Percentiles rank a stretch among this genome's conserved stretches.
Evolutionary conservation across 768 basidiomycete species (phyloP).

Genomic region (Pholiota microspora): DNA sequence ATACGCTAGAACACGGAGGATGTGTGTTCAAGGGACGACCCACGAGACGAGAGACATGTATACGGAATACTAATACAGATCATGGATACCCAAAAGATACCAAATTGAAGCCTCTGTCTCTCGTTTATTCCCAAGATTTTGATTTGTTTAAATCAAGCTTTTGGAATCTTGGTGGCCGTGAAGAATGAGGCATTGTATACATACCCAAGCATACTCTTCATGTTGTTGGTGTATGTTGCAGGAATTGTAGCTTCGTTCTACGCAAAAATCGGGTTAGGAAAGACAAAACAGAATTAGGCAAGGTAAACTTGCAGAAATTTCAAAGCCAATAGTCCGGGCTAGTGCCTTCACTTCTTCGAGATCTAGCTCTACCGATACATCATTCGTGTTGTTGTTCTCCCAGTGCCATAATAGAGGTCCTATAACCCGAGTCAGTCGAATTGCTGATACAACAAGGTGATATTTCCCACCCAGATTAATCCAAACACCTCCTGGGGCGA

Average conservation of each 20-base stretch:
- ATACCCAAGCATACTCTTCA: slow-evolving; percentile 79
- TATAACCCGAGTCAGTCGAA: slow-evolving; percentile 21
- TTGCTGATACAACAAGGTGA: too few relatives aligned
- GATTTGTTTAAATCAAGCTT: too few relatives aligned
- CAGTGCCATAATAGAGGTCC: slow-evolving; percentile 98
- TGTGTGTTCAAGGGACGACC: too few relatives aligned
- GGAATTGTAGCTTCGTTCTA: slow-evolving; percentile 80
- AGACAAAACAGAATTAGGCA: background rate
- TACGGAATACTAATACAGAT: too few relatives aligned
- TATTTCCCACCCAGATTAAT: slow-evolving; percentile 78
- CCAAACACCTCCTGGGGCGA: slow-evolving; percentile 88
- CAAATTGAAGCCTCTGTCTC: too few relatives aligned
- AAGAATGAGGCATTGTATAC: slow-evolving; percentile 85
- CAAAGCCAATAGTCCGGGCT: slow-evolving; percentile 74
- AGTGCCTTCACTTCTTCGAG: slow-evolving; percentile 86
- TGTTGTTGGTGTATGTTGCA: slow-evolving; percentile 86
- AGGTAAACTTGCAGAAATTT: slow-evolving; percentile 71
- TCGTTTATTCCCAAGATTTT: too few relatives aligned
- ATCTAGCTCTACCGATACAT: slow-evolving; percentile 83
- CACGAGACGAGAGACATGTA: too few relatives aligned
- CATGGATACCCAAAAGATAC: too few relatives aligned
- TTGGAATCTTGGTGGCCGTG: slow-evolving; percentile 53
- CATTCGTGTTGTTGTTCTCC: slow-evolving; percentile 82
- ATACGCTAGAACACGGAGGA: too few relatives aligned
- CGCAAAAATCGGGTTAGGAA: background rate